Evolutionary conservation across 257 asterid species (phyloP).

Genomic region (Jaltomata sinuosa): DNA sequence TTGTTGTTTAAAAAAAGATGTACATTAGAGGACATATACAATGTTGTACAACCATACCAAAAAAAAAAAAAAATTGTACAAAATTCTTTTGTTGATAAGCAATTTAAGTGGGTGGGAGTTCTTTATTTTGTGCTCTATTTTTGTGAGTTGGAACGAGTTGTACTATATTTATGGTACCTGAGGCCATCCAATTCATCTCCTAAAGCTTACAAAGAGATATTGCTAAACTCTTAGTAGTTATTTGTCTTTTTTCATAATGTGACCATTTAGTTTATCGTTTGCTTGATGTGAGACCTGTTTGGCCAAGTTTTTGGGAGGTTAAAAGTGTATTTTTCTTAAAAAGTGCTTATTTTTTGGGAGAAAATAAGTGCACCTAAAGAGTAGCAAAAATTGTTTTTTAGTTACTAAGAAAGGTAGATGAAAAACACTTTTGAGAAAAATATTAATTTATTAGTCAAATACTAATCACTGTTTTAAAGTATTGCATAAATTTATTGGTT

Average conservation of each 20-base stretch:
- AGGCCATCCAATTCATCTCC: not conserved
- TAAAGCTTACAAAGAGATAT: not conserved
- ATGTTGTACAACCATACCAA: conserved; percentile 40
- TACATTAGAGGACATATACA: conserved; percentile 28
- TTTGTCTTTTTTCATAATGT: not conserved
- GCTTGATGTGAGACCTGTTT: no score
- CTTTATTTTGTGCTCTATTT: not conserved
- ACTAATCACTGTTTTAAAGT: no score
- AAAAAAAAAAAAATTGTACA: no score
- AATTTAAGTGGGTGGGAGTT: not conserved
- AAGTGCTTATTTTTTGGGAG: no score
- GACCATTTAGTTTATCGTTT: not conserved
- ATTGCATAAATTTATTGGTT: no score
- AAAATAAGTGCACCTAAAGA: no score
- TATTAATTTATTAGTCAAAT: no score
- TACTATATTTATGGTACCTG: not conserved
- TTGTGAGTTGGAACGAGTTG: not conserved
- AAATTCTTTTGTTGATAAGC: conserved; percentile 3
- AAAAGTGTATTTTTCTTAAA: no score
- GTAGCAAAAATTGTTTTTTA: no score
- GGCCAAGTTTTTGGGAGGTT: no score
- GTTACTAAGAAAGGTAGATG: no score
- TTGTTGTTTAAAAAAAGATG: conserved; percentile 10
- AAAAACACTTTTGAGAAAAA: no score
- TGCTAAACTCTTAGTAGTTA: not conserved